These are phyloP conservation scores for Entomophthora muscae DNA, from an alignment of 371 early-diverging fungal species.

Conservation along the genomic window DNA sequence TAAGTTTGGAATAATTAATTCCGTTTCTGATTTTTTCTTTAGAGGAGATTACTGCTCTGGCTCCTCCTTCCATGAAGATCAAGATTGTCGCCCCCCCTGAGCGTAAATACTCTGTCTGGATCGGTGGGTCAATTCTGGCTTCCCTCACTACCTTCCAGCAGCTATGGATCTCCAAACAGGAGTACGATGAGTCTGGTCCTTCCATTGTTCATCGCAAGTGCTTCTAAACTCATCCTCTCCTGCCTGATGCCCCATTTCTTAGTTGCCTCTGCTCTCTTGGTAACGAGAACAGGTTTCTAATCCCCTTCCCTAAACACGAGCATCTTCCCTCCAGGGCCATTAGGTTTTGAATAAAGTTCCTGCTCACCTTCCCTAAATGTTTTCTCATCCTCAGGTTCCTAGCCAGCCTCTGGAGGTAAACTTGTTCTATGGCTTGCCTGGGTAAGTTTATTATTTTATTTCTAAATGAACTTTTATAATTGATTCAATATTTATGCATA, in stretches of 20 bases:
- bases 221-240: constrained; percentile 65
- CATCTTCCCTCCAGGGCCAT: no score
- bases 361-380: no score
- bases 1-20: neutral
- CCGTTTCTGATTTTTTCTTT: neutral
- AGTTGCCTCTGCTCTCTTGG: no score
- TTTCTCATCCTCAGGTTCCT: no score
- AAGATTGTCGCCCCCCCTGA: constrained; percentile 99
- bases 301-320: no score
- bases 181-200: constrained; percentile 97
- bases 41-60: constrained; percentile 92
- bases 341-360: no score
- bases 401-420: no score
- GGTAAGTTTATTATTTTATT: no score
- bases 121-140: constrained; percentile 99
- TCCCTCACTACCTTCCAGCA: constrained; percentile 80
- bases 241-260: neutral
- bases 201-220: constrained; percentile 98
- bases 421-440: no score
- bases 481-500: no score
- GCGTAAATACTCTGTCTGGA: constrained; percentile 99
- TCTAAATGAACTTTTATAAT: no score
- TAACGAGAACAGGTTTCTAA: no score
- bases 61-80: constrained; percentile 97
- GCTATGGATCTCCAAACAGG: constrained; percentile 77